phyloP scores from a whole-genome alignment of 495 filamentous ascomycete genomes.

The Podospora sp. region DNA sequence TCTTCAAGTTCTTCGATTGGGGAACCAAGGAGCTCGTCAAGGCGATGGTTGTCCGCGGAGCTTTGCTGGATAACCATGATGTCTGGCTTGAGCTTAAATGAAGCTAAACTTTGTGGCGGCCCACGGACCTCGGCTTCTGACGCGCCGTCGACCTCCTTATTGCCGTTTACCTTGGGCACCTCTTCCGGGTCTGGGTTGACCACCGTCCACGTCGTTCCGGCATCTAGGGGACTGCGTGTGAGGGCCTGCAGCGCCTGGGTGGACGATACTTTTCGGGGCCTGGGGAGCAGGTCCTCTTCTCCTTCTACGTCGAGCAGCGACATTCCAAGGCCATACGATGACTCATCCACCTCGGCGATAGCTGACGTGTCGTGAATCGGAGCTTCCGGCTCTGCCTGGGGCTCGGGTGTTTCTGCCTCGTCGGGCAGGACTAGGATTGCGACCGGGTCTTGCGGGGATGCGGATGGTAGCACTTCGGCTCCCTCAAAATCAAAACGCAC shows the following conservation, averaged over 20 bases:
- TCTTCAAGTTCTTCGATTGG: conserved; percentile 26
- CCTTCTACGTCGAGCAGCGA: conserved; percentile 40
- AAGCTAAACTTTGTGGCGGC: neutral
- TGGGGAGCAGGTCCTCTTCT: conserved; percentile 44
- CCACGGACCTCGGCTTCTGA: neutral
- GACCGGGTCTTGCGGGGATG: conserved; percentile 41
- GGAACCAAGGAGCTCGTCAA: conserved; percentile 18
- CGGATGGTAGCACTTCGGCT: conserved; percentile 54
- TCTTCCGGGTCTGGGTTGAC: conserved; percentile 44
- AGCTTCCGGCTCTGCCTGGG: conserved; percentile 15
- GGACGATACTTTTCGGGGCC: conserved; percentile 49
- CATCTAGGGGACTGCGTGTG: conserved; percentile 46
- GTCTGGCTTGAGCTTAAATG: conserved; percentile 27
- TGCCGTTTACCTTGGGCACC: conserved; percentile 33
- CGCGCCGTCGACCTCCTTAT: conserved; percentile 5
- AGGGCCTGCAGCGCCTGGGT: conserved; percentile 50
- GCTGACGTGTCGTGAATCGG: conserved; percentile 26
- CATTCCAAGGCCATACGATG: conserved; percentile 28
- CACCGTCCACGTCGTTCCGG: conserved; percentile 46
- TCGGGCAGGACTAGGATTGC: conserved; percentile 13
- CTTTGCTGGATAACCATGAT: conserved; percentile 21
- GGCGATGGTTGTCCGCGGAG: neutral
- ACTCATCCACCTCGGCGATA: conserved; percentile 25
- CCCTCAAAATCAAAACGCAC: conserved; percentile 58
- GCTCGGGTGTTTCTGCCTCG: conserved; percentile 20